Conservation (phyloP, 495 filamentous ascomycete genomes). For the Schizothecium vesticola region DNA sequence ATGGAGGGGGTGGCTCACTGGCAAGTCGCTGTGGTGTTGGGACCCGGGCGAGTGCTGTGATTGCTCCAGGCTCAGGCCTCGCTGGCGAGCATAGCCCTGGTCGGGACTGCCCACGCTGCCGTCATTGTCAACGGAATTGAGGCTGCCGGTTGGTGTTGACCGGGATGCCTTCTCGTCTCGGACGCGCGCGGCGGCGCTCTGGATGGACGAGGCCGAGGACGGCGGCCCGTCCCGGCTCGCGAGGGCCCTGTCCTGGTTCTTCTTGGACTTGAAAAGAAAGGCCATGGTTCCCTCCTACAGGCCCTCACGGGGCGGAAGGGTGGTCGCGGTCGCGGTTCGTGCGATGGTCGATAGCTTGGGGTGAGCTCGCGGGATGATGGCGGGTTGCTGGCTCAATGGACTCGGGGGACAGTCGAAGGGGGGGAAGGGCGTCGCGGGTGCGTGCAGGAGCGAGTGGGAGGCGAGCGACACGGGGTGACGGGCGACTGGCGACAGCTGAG, state of each 20-base stretch:
- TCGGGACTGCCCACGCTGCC: constrained; percentile 47
- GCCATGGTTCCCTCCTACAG: constrained; percentile 48
- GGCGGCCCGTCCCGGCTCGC: constrained; percentile 43
- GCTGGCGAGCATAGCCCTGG: constrained; percentile 33
- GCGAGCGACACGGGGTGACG: not conserved
- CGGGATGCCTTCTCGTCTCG: constrained; percentile 46
- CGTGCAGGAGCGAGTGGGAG: constrained; percentile 11
- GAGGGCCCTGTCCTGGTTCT: constrained; percentile 49
- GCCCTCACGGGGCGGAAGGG: constrained; percentile 3
- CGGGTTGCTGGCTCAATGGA: constrained; percentile 17
- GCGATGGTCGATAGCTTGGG: constrained; percentile 9
- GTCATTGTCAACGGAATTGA: constrained; percentile 48
- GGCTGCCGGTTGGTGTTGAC: constrained; percentile 51
- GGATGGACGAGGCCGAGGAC: constrained; percentile 28
- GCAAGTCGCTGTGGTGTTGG: constrained; percentile 39
- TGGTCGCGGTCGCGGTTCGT: constrained; percentile 5
- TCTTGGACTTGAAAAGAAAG: constrained; percentile 69
- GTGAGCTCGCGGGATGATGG: constrained; percentile 2
- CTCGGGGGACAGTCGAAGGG: not conserved
- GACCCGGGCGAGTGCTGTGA: constrained; percentile 28
- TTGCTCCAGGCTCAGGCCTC: constrained; percentile 35
- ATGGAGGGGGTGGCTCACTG: constrained; percentile 30
- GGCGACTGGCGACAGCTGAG: constrained; percentile 7
- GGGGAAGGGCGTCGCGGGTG: constrained; percentile 8
- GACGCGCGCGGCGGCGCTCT: constrained; percentile 37